These are phyloP conservation scores for Candida argentea DNA, from an alignment of 805 yeast species.

Conservation along the genomic window DNA sequence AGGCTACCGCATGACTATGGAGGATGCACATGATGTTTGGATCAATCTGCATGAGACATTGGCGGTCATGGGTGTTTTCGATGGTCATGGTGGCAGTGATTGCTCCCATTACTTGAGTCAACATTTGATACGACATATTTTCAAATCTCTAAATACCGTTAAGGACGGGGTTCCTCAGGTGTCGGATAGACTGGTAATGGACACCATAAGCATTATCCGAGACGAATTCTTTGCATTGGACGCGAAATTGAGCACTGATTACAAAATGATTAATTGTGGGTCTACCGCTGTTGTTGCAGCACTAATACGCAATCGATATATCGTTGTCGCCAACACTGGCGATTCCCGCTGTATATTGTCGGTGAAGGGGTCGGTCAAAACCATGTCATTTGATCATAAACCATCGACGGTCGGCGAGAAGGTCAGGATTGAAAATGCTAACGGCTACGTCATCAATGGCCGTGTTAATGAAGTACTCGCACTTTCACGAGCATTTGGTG, in stretches of 20 bases:
- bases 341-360: constrained; percentile 63
- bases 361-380: constrained; percentile 44
- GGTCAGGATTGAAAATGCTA: constrained; percentile 31
- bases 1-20: constrained; percentile 67
- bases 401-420: constrained; percentile 35
- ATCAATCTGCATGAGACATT: constrained; percentile 32
- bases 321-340: constrained; percentile 63
- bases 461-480: constrained; percentile 35
- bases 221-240: constrained; percentile 30
- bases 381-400: constrained; percentile 34
- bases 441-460: constrained; percentile 26
- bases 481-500: constrained; percentile 36
- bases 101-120: constrained; percentile 47
- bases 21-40: constrained; percentile 57
- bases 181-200: background rate
- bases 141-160: constrained; percentile 13
- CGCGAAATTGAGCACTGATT: constrained; percentile 13
- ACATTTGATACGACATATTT: constrained; percentile 27
- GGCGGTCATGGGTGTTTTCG: constrained; percentile 62
- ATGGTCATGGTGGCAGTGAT: constrained; percentile 72
- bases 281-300: constrained; percentile 30
- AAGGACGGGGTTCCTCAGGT: background rate
- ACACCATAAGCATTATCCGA: constrained; percentile 9
- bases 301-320: constrained; percentile 20
- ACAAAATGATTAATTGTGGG: constrained; percentile 27